These are phyloP conservation scores for Syzygium malaccense DNA, from an alignment of 441 rosid species.

Conservation along the genomic window DNA sequence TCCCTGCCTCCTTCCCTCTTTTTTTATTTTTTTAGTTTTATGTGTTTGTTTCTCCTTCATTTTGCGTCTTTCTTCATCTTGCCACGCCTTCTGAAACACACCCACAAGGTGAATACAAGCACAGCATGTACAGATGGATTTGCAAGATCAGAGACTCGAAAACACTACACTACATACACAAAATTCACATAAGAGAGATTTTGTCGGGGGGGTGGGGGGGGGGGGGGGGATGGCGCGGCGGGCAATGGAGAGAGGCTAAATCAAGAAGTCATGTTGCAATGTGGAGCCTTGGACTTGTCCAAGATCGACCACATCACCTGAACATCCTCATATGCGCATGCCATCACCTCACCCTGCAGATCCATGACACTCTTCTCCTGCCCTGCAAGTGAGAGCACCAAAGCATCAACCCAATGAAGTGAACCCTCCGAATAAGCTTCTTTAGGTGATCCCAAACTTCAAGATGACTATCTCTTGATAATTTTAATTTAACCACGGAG, in stretches of 20 bases:
- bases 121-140: background rate
- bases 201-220: background rate
- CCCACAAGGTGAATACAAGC: background rate
- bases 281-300: constrained; percentile 65
- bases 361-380: constrained; percentile 49
- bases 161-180: background rate
- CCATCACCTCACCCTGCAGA: constrained; percentile 90
- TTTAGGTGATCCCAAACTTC: background rate
- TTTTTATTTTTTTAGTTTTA: background rate
- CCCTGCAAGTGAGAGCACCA: constrained; percentile 20
- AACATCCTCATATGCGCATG: constrained; percentile 86
- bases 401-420: background rate
- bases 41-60: background rate
- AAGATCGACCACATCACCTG: constrained; percentile 98
- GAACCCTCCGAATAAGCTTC: background rate
- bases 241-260: background rate
- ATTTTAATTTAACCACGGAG: background rate
- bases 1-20: background rate
- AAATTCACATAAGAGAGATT: background rate
- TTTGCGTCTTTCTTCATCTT: background rate
- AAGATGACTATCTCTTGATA: background rate
- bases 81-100: background rate
- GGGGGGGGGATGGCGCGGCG: background rate
- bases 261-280: constrained; percentile 39
- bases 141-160: background rate